Conservation (phyloP, 148 eudicot species). For the Selenicereus undatus region DNA sequence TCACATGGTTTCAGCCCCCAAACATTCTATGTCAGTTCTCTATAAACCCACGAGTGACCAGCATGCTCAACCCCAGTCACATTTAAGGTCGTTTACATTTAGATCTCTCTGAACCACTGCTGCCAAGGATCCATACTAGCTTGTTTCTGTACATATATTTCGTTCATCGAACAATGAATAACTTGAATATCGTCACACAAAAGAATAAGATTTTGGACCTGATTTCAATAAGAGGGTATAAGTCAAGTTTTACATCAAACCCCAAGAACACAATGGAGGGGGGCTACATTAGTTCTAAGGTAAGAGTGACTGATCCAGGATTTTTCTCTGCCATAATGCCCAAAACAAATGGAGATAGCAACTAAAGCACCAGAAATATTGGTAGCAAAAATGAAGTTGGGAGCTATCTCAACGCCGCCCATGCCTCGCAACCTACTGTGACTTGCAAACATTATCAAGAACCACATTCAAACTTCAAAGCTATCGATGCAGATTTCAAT, state of each 20-base stretch:
- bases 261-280: neutral
- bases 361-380: neutral
- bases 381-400: neutral
- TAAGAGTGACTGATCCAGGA: neutral
- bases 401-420: neutral
- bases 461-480: neutral
- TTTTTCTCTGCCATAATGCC: neutral
- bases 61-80: too few relatives aligned
- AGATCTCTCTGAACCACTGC: too few relatives aligned
- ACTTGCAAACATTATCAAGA: neutral
- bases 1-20: too few relatives aligned
- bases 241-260: neutral
- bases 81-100: too few relatives aligned
- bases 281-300: neutral
- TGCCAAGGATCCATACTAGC: too few relatives aligned
- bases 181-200: neutral
- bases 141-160: too few relatives aligned
- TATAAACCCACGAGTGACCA: too few relatives aligned
- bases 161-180: too few relatives aligned
- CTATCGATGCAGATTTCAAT: too few relatives aligned
- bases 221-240: neutral
- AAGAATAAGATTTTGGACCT: neutral
- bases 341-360: neutral
- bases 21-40: too few relatives aligned
- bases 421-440: too few relatives aligned